Base-by-base conservation (phyloP, 495 filamentous ascomycete genomes). In the Neurospora africana region DNA sequence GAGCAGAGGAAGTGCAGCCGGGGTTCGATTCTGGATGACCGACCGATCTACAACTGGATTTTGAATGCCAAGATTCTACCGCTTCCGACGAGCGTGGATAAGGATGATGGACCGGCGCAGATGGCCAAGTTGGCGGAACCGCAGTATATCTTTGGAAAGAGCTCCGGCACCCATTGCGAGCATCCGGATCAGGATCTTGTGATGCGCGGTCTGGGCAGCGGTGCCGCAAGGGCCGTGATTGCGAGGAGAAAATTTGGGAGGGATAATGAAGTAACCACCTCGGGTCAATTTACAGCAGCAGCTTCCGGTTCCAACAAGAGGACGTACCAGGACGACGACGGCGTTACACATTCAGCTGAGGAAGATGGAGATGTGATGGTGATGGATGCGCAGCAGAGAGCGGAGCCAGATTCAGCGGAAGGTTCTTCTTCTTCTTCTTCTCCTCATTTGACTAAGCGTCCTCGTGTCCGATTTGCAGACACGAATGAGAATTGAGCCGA, bases 11-110 rank as follows among this genome's bases (percentile, higher is more conserved):
- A 79, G 85, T 91, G 73, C 86, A 91, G 47, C 21, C 47, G 23
- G 47, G 47, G 47, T 30, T 58, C 47, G 23, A 84, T 97, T 3
- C 82, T 95, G 1, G 93, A 97, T 72, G 94, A 97, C 75, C 81
- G 81, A 11, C 85, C 86, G 5, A 94, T 98, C 81, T 91, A 88
- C 72, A 84, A 89, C 37, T 95, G 95, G 79, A 93, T 98, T 47
- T 83, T 90, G 74, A 89, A 92, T 36, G 89, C 91, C 17, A 81
- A 82, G 36, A 91, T 95, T 71, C 78, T 93, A 7, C 84, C 86
- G 0, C 83, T 96, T 74, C 77, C 81, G 1, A 79, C 81, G 15
- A 86, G 88, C 69, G 70, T 38, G 19, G 53, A 37, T 23, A 69
- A 15, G 1, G 65, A 68, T 10, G 65, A 61, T 10, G 85, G 85